These are phyloP conservation scores for Metarhizium guizhouense DNA, from an alignment of 2,329 filamentous ascomycete species.

Conservation along the genomic window DNA sequence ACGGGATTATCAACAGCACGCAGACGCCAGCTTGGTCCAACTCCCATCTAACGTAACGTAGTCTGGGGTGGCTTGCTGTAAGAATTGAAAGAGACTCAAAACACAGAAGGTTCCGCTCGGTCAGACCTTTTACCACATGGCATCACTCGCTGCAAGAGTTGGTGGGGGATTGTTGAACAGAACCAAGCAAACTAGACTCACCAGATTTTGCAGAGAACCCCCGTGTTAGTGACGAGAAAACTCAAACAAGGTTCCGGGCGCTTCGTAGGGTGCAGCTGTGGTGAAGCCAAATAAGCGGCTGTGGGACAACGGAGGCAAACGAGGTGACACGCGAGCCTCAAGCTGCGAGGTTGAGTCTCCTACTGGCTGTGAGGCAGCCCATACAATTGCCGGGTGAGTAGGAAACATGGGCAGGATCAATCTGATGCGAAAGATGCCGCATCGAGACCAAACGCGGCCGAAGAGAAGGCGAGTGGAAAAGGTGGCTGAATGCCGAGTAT, in stretches of 20 bases:
- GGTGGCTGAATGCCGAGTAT: background rate
- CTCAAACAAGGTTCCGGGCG: background rate
- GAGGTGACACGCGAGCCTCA: background rate
- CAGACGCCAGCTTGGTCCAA: background rate
- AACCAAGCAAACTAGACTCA: background rate
- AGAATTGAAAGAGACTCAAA: conserved; percentile 16
- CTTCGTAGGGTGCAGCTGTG: background rate
- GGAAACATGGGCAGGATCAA: background rate
- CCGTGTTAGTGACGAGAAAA: background rate
- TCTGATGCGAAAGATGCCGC: too few species aligned
- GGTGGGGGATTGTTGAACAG: background rate
- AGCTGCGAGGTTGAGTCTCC: background rate
- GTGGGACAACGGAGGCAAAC: background rate
- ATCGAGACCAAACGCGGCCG: background rate
- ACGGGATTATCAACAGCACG: background rate
- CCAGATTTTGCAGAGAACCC: background rate
- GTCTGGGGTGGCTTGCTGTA: background rate
- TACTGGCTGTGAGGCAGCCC: background rate
- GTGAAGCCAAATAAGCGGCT: background rate
- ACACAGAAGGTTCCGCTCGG: conserved; percentile 39
- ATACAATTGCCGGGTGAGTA: background rate
- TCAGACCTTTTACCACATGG: conserved; percentile 58
- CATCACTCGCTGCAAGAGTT: conserved; percentile 36
- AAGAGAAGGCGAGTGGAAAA: background rate
- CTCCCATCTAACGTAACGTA: background rate